These are phyloP conservation scores for Russula virescens DNA, from an alignment of 768 basidiomycete genomes.

Conservation along the genomic window DNA sequence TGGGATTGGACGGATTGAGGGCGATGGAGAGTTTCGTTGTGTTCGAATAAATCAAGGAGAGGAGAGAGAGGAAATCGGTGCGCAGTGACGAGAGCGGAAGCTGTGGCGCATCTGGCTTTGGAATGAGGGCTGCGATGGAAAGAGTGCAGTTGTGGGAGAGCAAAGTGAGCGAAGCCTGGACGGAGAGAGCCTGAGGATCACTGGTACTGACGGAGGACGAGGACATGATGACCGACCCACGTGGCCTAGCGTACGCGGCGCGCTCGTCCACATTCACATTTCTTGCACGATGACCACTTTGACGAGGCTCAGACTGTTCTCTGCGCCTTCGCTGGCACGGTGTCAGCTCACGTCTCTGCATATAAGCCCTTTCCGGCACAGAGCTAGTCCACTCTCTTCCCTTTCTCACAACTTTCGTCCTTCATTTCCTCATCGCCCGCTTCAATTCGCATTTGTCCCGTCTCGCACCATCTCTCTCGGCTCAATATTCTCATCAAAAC, in stretches of 20 bases:
- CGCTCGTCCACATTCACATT: neutral
- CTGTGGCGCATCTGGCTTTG: slow-evolving; percentile 21
- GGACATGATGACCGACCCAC: slow-evolving; percentile 29
- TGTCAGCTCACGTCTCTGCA: slow-evolving; percentile 12
- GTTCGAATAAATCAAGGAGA: slow-evolving; percentile 50
- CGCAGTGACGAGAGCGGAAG: slow-evolving; percentile 38
- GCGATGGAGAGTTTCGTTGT: slow-evolving; percentile 59
- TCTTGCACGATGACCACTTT: slow-evolving; percentile 7
- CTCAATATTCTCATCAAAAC: slow-evolving; percentile 14
- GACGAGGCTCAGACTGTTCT: slow-evolving; percentile 14
- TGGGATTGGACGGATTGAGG: slow-evolving; percentile 45
- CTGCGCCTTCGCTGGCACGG: neutral
- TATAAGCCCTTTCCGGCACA: slow-evolving; percentile 23
- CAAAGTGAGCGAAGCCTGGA: slow-evolving; percentile 4
- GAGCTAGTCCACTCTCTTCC: slow-evolving; percentile 26
- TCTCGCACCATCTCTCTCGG: slow-evolving; percentile 14
- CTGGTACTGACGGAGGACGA: too few relatives aligned
- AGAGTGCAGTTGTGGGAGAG: slow-evolving; percentile 28
- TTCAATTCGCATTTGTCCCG: slow-evolving; percentile 1
- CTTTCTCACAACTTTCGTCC: slow-evolving; percentile 10
- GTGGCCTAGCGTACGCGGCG: neutral
- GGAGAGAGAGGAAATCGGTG: slow-evolving; percentile 51
- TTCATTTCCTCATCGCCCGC: slow-evolving; percentile 6
- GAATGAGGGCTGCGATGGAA: slow-evolving; percentile 28
- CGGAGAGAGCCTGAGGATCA: neutral